Base-by-base conservation (phyloP, 768 basidiomycete genomes). In the Podaxis pistillaris region DNA sequence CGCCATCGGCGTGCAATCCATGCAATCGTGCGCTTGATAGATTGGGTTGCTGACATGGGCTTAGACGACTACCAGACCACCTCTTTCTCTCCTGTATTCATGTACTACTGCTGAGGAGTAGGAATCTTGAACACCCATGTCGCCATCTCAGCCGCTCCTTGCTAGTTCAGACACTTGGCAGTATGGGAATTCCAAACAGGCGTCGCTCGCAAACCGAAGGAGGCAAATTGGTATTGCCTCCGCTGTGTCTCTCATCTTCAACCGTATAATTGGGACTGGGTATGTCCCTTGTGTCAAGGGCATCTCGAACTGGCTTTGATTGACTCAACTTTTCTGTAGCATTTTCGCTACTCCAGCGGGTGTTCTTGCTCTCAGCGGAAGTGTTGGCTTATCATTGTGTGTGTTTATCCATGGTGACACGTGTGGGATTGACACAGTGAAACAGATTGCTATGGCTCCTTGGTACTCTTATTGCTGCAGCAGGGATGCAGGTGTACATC, bases 321-420 rank as follows among this genome's bases (percentile, higher is more conserved):
- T 22, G 50, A 15, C 19, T 22, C 15, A 24, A 60, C 30, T 13
- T 38, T 26, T 44, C 28, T 37, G 44, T 49, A 76, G 76, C 11
- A 72, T 78, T 12, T 81, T 80, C 58, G 76, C 79, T 0, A 81
- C 80, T 3, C 79, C 80, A 0, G 74, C 76, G 64, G 68, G 72
- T 5, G 79, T 81, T 22, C 66, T 80, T 26, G 63, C 63, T 28
- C 69, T 75, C 5, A 77, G 75, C 24, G 80, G 80, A 36, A 79
- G 77, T 57, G 76, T 79, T 19, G 80, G 80, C 0, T 65, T 80
- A 56, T 74, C 79, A 0, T 60, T 81, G 71, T 75, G 50, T 58
- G 73, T 65, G 36, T 30, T 51, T 22, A 8, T 4, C 22, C 22
- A 9, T 58, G 19, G 51, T n/a, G 15, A 13, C 51, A 3, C 8